Base-by-base conservation (phyloP, 352 stramenopile genomes). In the Blastocystis sp. region DNA sequence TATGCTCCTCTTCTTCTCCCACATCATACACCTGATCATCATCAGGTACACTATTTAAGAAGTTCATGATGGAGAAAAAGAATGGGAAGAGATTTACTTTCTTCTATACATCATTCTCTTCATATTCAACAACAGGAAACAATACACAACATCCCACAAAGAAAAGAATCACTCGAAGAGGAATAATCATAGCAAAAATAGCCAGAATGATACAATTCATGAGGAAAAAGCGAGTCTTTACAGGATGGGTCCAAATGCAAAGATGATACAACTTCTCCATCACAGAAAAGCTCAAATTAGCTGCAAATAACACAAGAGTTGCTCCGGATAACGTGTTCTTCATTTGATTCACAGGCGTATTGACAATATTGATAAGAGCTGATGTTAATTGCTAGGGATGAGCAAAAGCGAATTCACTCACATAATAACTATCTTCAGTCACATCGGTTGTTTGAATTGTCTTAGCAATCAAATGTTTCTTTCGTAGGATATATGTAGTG, bases 291-390 rank as follows among this genome's bases (percentile, higher is more conserved):
- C 24, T 6, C 7, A 43, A 46, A 21, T 75, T 75, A 43, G 32
- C 65, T 21, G 39, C 65, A 43, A 75, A 75, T 19, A 75, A 21
- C 12, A 75, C 39, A 4, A 75, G 65, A 37, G 65, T 75, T 19
- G 65, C 65, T 0, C 35, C 65, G 19, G 65, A 75, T 6, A 75
- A 43, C 29, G 65, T 56, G 65, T 75, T 75, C 39, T 75, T 75
- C 65, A 75, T 75, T 27, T 75, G 65, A 21, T 75, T 75, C 16
- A 75, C 65, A 43, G 65, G 65, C n/a, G 65, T 75, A 37, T 75
- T 75, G 11, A 75, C 65, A 0, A 75, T 39, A 39, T 75, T 46
- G 65, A 75, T 75, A 21, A 75, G 7, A 14, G 35, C 19, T 5
- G 35, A 56, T 1, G 65, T 56, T 16, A 75, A 16, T 56, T 56